These are phyloP conservation scores for Pseudogymnoascus sp. DNA, from an alignment of 2,329 filamentous ascomycete genomes.

Conservation along the genomic window DNA sequence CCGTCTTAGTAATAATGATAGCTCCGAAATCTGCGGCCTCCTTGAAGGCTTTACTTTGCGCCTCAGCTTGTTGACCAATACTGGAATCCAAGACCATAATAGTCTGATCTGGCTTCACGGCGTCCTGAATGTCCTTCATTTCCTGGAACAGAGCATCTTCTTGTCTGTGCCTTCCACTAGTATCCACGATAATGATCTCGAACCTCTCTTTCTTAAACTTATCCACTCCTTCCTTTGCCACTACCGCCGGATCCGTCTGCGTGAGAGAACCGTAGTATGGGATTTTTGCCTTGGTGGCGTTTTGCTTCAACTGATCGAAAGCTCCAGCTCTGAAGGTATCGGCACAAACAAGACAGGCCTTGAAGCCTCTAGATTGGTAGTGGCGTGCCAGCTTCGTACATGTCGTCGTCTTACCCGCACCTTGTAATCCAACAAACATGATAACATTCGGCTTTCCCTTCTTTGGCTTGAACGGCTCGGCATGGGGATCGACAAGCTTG, in stretches of 20 bases:
- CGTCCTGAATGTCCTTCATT: constrained; percentile 92
- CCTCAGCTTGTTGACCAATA: constrained; percentile 92
- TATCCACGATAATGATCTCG: constrained; percentile 98
- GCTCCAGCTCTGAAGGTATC: constrained; percentile 98
- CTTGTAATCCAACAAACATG: constrained; percentile 98
- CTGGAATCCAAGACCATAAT: constrained; percentile 97
- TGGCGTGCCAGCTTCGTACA: constrained; percentile 95
- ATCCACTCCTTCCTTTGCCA: constrained; percentile 90
- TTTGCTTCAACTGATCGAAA: constrained; percentile 97
- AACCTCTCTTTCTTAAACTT: constrained; percentile 99
- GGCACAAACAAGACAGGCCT: constrained; percentile 87
- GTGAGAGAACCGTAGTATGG: constrained; percentile 96
- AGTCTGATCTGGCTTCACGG: constrained; percentile 87
- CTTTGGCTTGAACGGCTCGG: constrained; percentile 91
- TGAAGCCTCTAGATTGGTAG: constrained; percentile 90
- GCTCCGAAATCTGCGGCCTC: constrained; percentile 93
- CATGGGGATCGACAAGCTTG: constrained; percentile 88
- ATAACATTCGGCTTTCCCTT: constrained; percentile 95
- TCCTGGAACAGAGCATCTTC: constrained; percentile 93
- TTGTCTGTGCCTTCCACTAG: constrained; percentile 87
- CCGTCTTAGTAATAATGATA: constrained; percentile 98
- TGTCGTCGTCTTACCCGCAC: constrained; percentile 94
- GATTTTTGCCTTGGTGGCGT: constrained; percentile 97
- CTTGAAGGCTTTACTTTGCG: constrained; percentile 94
- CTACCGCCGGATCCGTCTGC: constrained; percentile 88